phyloP scores from a whole-genome alignment of 495 filamentous ascomycete genomes.

The Rostrohypoxylon terebratum region DNA sequence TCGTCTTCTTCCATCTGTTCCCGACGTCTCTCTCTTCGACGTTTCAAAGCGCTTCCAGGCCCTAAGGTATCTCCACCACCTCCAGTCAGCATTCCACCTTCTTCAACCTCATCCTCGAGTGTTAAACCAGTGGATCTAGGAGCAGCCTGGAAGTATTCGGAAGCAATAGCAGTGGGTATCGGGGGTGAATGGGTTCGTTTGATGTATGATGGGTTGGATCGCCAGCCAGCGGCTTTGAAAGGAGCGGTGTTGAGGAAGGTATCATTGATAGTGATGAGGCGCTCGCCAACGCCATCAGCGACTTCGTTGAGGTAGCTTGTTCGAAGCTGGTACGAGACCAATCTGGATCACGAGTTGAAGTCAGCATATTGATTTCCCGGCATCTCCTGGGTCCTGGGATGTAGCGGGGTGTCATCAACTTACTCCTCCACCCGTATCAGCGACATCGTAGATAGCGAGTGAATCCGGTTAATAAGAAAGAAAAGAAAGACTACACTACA shows the following conservation, averaged over 20 bases:
- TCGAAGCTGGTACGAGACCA: conserved; percentile 93
- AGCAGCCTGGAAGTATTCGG: conserved; percentile 88
- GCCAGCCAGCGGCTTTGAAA: conserved; percentile 96
- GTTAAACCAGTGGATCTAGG: conserved; percentile 64
- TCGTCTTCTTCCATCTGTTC: conserved; percentile 94
- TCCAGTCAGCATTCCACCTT: conserved; percentile 81
- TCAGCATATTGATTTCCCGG: conserved; percentile 19
- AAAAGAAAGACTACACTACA: conserved; percentile 10
- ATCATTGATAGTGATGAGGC: conserved; percentile 92
- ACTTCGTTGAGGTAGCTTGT: conserved; percentile 90
- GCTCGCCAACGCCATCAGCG: conserved; percentile 95
- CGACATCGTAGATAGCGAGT: conserved; percentile 71
- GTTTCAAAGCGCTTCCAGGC: conserved; percentile 68
- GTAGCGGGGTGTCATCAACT: conserved; percentile 51
- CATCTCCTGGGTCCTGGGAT: conserved; percentile 1
- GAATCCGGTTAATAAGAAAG: conserved; percentile 12
- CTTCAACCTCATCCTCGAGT: conserved; percentile 81
- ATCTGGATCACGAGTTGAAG: conserved; percentile 61
- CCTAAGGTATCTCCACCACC: conserved; percentile 80
- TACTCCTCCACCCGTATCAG: conserved; percentile 98
- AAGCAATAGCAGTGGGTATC: conserved; percentile 88
- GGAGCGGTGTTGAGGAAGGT: conserved; percentile 91
- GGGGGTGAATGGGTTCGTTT: conserved; percentile 96
- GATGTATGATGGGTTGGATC: conserved; percentile 76
- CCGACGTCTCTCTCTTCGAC: conserved; percentile 67